Evolutionary conservation across 2,329 filamentous ascomycete species (phyloP), one percentile per base, ranked within the genome.

Genomic region (Fusarium nematophilum): DNA sequence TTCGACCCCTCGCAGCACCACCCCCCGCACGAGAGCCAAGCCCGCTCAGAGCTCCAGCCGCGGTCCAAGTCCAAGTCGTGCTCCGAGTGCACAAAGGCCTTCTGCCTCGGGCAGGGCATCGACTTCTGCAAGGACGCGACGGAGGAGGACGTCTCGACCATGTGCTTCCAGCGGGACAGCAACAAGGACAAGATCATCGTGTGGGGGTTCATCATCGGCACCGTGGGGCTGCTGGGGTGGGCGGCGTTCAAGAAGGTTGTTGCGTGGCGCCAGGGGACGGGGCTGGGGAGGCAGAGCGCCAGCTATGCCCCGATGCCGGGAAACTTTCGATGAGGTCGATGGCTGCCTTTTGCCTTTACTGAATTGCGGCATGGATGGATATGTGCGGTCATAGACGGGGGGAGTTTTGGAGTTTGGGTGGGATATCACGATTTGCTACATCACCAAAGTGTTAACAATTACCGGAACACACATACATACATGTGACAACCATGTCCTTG

Each of bases 131-230:
- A 85, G 67, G 79, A 82, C 62, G 85, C 85, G 47, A 81, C 82
- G 62, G 85, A 88, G 64, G 84, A 82, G 68, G 85, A 89, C 67
- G 83, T 89, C 15, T 75, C 84, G 34, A 86, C 86, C 23, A 79
- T 81, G 69, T 89, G 86, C 71, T 89, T 89, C 75, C 85, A 89
- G 78, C 82, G 86, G 61, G 86, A 89, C 72, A 86, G 83, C 71
- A 82, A 82, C 72, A 89, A 89, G 75, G 86, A 89, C 73, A 82
- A 83, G 74, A 80, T 88, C 64, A 88, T 89, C 29, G 86, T 89
- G 4, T 86, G 86, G 81, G 82, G 78, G 1, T 89, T 89, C 73
- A 82, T 89, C 42, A 70, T 86, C 9, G 84, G 82, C 47, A 88
- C 85, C 1, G 67, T 80, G 4, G 85, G 85, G 1, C 71, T 89